These are phyloP conservation scores for Aspergillus aculeatus DNA, from an alignment of 2,329 filamentous ascomycete genomes.

Conservation along the genomic window DNA sequence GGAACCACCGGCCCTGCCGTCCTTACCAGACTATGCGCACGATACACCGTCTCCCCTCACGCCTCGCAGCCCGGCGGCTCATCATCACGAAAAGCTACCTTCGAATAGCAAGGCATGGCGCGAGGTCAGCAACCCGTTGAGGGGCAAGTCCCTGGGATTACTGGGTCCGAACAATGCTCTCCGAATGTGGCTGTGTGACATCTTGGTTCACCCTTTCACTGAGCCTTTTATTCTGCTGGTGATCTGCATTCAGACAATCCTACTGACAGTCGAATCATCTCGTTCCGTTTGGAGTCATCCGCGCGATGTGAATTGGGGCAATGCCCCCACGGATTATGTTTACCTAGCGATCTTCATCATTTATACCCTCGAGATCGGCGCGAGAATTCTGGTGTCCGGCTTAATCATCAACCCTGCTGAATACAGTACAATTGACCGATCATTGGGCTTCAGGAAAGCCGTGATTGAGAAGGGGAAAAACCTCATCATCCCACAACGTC, in stretches of 20 bases:
- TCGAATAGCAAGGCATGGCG: conserved; percentile 47
- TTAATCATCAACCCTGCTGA: conserved; percentile 86
- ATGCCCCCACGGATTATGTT: conserved; percentile 68
- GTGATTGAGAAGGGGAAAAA: conserved; percentile 72
- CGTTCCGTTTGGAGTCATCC: conserved; percentile 65
- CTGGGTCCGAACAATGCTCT: conserved; percentile 77
- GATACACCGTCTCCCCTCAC: conserved; percentile 40
- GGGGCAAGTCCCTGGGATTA: conserved; percentile 80
- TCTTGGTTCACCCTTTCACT: conserved; percentile 80
- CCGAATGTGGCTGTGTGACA: conserved; percentile 71
- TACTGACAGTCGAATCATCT: conserved; percentile 82
- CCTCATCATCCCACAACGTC: conserved; percentile 78
- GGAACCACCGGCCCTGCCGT: conserved; percentile 52
- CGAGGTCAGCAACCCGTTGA: conserved; percentile 68
- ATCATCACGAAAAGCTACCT: conserved; percentile 26
- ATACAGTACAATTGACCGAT: conserved; percentile 85
- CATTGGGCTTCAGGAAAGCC: conserved; percentile 70
- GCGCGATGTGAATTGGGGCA: conserved; percentile 65
- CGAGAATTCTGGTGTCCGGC: conserved; percentile 87
- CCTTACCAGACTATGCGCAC: conserved; percentile 46
- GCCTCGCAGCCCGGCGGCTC: conserved; percentile 36
- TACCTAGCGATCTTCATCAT: conserved; percentile 81
- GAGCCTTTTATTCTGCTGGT: conserved; percentile 84
- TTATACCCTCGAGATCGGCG: conserved; percentile 81
- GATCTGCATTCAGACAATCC: conserved; percentile 81